phyloP scores from a whole-genome alignment of 495 filamentous ascomycete genomes.

The Pseudoneurospora amorphoporcata region DNA sequence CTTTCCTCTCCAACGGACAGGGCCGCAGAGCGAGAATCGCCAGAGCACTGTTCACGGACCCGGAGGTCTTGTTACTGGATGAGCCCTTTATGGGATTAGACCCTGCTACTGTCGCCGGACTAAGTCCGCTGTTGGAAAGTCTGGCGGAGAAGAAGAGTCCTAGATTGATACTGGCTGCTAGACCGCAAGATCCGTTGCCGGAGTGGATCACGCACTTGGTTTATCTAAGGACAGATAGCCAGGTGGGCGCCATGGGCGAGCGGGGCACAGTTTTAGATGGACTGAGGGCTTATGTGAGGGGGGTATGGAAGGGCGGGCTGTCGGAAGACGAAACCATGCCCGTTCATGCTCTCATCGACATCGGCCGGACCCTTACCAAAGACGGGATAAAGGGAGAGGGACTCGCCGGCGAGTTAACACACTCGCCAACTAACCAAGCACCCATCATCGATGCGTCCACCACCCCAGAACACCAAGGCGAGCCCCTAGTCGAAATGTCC shows the following conservation, averaged over 20 bases:
- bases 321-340: constrained; percentile 29
- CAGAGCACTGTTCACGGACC: constrained; percentile 64
- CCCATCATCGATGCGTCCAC: not conserved
- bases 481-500: constrained; percentile 76
- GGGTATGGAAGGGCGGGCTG: constrained; percentile 23
- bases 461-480: constrained; percentile 18
- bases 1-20: constrained; percentile 89
- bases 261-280: constrained; percentile 43
- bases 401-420: constrained; percentile 12
- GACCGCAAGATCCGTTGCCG: constrained; percentile 78
- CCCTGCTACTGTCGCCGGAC: constrained; percentile 56
- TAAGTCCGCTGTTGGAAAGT: constrained; percentile 58
- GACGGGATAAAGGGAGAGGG: constrained; percentile 31
- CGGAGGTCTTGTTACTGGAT: constrained; percentile 77
- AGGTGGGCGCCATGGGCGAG: constrained; percentile 45
- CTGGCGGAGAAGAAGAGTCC: constrained; percentile 56
- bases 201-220: constrained; percentile 82
- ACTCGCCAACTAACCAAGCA: not conserved
- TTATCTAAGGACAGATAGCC: constrained; percentile 50
- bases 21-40: constrained; percentile 79
- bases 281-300: constrained; percentile 33
- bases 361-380: constrained; percentile 37
- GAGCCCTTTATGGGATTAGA: constrained; percentile 98
- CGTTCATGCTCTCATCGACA: constrained; percentile 39
- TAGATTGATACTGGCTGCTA: constrained; percentile 62